A percentile compares a stretch with the other conserved stretches of the same genome.
Evolutionary conservation across 441 rosid species (phyloP).

Genomic region (Gossypium schwendimanii): DNA sequence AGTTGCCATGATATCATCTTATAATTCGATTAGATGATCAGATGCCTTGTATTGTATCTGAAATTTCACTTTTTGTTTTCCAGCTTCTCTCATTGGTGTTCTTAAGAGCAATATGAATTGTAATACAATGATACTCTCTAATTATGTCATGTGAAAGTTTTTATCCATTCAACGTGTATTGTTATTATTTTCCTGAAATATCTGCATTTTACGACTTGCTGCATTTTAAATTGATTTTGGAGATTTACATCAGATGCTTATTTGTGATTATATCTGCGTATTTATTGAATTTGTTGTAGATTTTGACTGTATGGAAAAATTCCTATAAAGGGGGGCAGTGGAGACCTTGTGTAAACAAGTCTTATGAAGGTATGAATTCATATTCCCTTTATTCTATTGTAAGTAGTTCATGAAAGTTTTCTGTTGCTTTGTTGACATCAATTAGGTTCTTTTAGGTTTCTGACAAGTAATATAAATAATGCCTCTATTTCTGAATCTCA

Average conservation of each 20-base stretch:
- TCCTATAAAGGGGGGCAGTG: slow-evolving; percentile 71
- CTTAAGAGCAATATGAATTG: neutral
- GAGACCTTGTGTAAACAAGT: slow-evolving; percentile 67
- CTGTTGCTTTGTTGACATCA: neutral
- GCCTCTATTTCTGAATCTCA: neutral
- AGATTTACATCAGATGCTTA: neutral
- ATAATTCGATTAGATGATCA: no score
- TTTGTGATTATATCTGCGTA: slow-evolving; percentile 3
- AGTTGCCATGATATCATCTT: no score
- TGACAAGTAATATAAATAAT: neutral
- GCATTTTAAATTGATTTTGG: neutral
- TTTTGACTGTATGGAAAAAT: slow-evolving; percentile 84
- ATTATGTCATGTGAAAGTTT: neutral
- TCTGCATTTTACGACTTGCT: neutral
- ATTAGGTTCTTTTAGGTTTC: neutral
- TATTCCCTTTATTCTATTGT: neutral
- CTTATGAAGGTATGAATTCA: slow-evolving; percentile 55
- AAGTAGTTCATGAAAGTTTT: neutral
- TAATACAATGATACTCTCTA: neutral
- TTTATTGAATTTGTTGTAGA: slow-evolving; percentile 34
- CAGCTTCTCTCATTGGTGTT: no score
- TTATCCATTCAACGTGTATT: neutral
- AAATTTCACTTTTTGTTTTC: no score
- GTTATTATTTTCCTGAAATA: neutral
- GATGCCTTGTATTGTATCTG: no score